phyloP scores from a whole-genome alignment of 257 asterid species.

The Petrea volubilis region DNA sequence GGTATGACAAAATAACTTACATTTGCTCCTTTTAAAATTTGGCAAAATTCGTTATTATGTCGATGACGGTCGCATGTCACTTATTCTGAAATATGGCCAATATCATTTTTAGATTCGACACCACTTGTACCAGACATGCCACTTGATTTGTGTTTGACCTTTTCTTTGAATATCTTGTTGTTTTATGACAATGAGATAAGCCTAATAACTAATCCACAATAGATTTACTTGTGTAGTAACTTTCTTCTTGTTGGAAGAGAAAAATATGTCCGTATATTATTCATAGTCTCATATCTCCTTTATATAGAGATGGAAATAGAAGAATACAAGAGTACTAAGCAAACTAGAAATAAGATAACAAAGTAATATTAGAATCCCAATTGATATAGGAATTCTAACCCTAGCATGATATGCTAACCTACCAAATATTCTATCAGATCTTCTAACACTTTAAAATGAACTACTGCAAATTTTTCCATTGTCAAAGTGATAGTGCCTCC shows the following conservation, averaged over 20 bases:
- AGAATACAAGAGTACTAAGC: too few relatives aligned
- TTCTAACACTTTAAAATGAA: too few relatives aligned
- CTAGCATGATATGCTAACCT: too few relatives aligned
- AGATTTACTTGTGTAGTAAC: neutral
- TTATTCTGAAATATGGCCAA: neutral
- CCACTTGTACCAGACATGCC: neutral
- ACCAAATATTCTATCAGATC: too few relatives aligned
- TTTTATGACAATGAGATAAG: constrained; percentile 7
- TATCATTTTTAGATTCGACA: neutral
- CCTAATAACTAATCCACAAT: neutral
- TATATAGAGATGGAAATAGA: too few relatives aligned
- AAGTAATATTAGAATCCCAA: too few relatives aligned
- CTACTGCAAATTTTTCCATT: neutral
- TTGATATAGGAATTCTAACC: too few relatives aligned
- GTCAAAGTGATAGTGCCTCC: neutral
- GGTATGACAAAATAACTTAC: constrained; percentile 55
- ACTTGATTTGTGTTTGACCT: constrained; percentile 4
- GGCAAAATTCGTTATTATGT: neutral
- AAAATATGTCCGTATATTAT: too few relatives aligned
- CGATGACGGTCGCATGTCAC: neutral
- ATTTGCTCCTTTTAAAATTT: constrained; percentile 8
- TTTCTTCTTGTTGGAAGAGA: too few relatives aligned
- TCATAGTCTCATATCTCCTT: too few relatives aligned
- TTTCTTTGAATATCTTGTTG: neutral
- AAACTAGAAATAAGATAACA: too few relatives aligned